Evolutionary conservation across 2,329 filamentous ascomycete genomes (phyloP).

Genomic region (Cadophora malorum): DNA sequence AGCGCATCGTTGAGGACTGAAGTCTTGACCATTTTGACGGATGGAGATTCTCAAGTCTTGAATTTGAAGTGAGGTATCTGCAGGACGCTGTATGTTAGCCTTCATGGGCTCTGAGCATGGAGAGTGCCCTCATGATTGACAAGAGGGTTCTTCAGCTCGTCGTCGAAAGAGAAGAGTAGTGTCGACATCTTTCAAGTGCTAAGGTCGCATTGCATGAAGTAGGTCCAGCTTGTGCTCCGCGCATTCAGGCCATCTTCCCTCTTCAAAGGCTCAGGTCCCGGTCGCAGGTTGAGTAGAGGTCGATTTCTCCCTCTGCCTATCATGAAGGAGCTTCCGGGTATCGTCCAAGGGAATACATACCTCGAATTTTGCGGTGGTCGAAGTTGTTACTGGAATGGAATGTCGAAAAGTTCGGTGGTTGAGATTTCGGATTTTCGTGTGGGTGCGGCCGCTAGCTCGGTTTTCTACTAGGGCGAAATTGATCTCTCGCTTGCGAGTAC

Average conservation of each 20-base stretch:
- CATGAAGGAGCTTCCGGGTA: slow-evolving; percentile 43
- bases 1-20: slow-evolving; percentile 99
- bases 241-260: slow-evolving; percentile 16
- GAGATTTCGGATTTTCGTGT: slow-evolving; percentile 16
- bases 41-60: slow-evolving; percentile 82
- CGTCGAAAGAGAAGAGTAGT: slow-evolving; percentile 66
- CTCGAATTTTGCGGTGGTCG: slow-evolving; percentile 36
- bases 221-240: slow-evolving; percentile 3
- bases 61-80: slow-evolving; percentile 70
- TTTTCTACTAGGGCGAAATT: not conserved
- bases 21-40: slow-evolving; percentile 97
- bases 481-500: not conserved
- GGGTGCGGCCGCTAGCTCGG: slow-evolving; percentile 2
- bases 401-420: slow-evolving; percentile 19
- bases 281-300: slow-evolving; percentile 44
- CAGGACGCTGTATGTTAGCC: slow-evolving; percentile 60
- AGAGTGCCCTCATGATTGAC: slow-evolving; percentile 68
- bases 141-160: slow-evolving; percentile 74
- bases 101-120: slow-evolving; percentile 66
- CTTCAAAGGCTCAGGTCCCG: slow-evolving; percentile 24
- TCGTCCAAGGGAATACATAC: slow-evolving; percentile 42
- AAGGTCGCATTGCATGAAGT: slow-evolving; percentile 27
- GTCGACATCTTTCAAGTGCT: slow-evolving; percentile 53
- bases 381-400: slow-evolving; percentile 26
- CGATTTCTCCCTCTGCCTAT: slow-evolving; percentile 60